phyloP scores from a whole-genome alignment of 768 basidiomycete genomes.

The Lentinus tigrinus region DNA sequence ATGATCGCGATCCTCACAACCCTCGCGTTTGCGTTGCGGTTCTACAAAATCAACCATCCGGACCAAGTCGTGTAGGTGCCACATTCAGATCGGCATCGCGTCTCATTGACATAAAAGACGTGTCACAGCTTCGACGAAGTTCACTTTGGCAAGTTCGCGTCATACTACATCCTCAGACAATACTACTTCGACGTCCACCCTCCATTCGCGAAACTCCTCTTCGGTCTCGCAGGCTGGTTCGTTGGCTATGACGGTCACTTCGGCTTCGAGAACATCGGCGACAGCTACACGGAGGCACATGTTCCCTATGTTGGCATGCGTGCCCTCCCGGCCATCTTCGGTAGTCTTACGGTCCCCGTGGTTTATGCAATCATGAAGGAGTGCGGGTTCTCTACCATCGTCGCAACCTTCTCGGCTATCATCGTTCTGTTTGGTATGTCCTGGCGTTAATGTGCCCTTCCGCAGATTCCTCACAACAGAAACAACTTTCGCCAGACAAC shows the following conservation, averaged over 20 bases:
- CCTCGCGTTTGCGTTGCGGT: constrained; percentile 79
- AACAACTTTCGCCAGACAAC: constrained; percentile 66
- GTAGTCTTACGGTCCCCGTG: constrained; percentile 85
- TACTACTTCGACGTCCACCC: constrained; percentile 99
- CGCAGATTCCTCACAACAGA: background rate
- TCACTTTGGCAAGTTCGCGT: constrained; percentile 97
- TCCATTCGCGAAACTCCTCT: constrained; percentile 92
- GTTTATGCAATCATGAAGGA: constrained; percentile 98
- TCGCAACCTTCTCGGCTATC: constrained; percentile 86
- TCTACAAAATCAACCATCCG: constrained; percentile 93
- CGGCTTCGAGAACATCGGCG: constrained; percentile 92
- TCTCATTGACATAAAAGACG: constrained; percentile 3
- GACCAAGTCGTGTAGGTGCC: constrained; percentile 87
- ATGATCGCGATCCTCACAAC: constrained; percentile 67
- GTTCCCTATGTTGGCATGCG: constrained; percentile 96
- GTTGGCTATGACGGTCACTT: constrained; percentile 95
- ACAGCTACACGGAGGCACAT: constrained; percentile 81
- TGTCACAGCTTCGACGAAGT: constrained; percentile 87
- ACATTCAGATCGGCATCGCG: background rate
- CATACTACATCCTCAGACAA: constrained; percentile 87
- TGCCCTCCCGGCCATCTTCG: constrained; percentile 87
- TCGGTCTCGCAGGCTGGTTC: constrained; percentile 93
- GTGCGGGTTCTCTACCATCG: constrained; percentile 89
- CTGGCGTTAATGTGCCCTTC: background rate
- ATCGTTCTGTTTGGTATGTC: constrained; percentile 85